phyloP scores from a whole-genome alignment of 306 rosid genomes.

The Malus domestica region ASM211411v1 NC_041790.1:18397501-18398000 shows the following conservation, averaged over 20 bases:
- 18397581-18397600: background rate
- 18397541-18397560: background rate
- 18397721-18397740: background rate
- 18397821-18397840: slow-evolving; percentile 21
- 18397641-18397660: background rate
- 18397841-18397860: slow-evolving; percentile 29
- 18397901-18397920: background rate
- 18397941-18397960: background rate
- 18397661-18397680: slow-evolving; percentile 24
- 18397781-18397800: background rate
- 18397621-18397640: background rate
- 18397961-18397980: background rate
- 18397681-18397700: slow-evolving; percentile 21
- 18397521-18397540: background rate
- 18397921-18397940: background rate
- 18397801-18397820: slow-evolving; percentile 29
- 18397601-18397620: background rate
- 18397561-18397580: background rate
- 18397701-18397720: slow-evolving; percentile 21
- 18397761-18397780: background rate
- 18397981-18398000: slow-evolving; percentile 26
- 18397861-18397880: slow-evolving; percentile 31
- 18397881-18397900: slow-evolving; percentile 25
- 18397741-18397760: background rate
- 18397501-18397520: background rate